Percentiles rank a stretch among this genome's conserved stretches.
Conservation (phyloP, 2,329 filamentous ascomycete genomes). For the Cordyceps cicadae region DNA sequence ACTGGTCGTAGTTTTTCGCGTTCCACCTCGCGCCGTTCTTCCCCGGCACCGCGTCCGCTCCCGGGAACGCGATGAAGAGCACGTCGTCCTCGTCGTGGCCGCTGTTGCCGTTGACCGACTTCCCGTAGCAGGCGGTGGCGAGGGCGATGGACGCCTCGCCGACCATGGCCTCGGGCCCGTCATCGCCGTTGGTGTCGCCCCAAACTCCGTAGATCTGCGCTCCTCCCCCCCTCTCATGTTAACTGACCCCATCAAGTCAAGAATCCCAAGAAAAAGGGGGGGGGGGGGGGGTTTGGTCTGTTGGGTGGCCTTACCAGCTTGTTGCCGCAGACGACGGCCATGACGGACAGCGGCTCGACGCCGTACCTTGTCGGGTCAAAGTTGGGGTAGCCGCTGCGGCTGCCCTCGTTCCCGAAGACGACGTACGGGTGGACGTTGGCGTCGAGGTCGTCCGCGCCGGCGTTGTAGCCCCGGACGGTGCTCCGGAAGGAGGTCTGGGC, state of each 20-base stretch:
- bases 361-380: slow-evolving; percentile 30
- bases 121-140: slow-evolving; percentile 48
- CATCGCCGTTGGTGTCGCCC: slow-evolving; percentile 53
- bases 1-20: slow-evolving; percentile 38
- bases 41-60: slow-evolving; percentile 48
- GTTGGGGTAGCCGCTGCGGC: slow-evolving; percentile 18
- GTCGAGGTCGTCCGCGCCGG: slow-evolving; percentile 29
- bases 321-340: slow-evolving; percentile 40
- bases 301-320: slow-evolving; percentile 23
- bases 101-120: slow-evolving; percentile 41
- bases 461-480: slow-evolving; percentile 28
- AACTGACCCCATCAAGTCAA: slow-evolving; percentile 20
- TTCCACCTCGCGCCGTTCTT: slow-evolving; percentile 45
- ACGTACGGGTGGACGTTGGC: slow-evolving; percentile 39
- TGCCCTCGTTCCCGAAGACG: slow-evolving; percentile 38
- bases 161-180: slow-evolving; percentile 36
- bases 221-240: slow-evolving; percentile 16
- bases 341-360: slow-evolving; percentile 38
- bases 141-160: slow-evolving; percentile 52
- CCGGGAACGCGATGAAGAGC: slow-evolving; percentile 53
- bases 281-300: too few species aligned
- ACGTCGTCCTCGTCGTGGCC: slow-evolving; percentile 52
- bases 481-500: slow-evolving; percentile 39
- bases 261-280: too few species aligned
- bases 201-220: slow-evolving; percentile 42